A percentile compares a stretch with the other conserved stretches of the same genome.
Conservation (phyloP, 257 asterid species). For the Ligustrum vulgare region DNA sequence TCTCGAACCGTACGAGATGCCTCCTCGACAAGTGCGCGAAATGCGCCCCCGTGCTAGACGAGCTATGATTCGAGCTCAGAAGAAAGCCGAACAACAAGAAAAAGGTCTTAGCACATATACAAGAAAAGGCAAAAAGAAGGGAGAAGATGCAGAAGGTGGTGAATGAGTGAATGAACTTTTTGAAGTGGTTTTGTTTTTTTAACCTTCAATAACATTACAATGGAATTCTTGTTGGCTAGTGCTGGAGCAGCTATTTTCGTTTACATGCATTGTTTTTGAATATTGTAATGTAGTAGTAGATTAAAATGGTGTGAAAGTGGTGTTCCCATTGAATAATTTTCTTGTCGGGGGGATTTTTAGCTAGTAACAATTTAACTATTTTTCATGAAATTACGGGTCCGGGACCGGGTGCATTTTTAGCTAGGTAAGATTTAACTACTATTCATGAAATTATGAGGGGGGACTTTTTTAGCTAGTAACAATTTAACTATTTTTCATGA, state of each 20-base stretch:
- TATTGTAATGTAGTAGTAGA: neutral
- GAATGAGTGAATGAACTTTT: slow-evolving; percentile 19
- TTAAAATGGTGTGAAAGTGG: neutral
- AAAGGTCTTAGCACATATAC: slow-evolving; percentile 38
- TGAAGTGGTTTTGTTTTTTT: neutral
- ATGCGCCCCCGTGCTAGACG: slow-evolving; percentile 87
- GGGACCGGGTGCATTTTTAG: too few species aligned
- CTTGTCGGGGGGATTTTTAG: neutral
- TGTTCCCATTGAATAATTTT: neutral
- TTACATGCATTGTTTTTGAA: neutral
- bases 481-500: too few species aligned
- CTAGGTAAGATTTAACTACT: too few species aligned
- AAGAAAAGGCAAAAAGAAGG: slow-evolving; percentile 66
- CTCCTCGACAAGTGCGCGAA: slow-evolving; percentile 86
- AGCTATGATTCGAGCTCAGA: slow-evolving; percentile 90
- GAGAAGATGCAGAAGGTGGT: slow-evolving; percentile 33
- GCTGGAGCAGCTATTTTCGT: neutral
- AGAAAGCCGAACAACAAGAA: slow-evolving; percentile 79
- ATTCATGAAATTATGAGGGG: too few species aligned
- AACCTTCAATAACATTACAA: neutral
- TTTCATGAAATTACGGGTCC: too few species aligned
- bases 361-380: neutral
- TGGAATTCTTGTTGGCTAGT: neutral
- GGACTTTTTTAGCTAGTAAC: too few species aligned
- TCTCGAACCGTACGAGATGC: slow-evolving; percentile 70